Evolutionary conservation across 2,329 filamentous ascomycete genomes (phyloP), one percentile per base, ranked within the genome.

Genomic region (Aspergillus fijiensis): DNA sequence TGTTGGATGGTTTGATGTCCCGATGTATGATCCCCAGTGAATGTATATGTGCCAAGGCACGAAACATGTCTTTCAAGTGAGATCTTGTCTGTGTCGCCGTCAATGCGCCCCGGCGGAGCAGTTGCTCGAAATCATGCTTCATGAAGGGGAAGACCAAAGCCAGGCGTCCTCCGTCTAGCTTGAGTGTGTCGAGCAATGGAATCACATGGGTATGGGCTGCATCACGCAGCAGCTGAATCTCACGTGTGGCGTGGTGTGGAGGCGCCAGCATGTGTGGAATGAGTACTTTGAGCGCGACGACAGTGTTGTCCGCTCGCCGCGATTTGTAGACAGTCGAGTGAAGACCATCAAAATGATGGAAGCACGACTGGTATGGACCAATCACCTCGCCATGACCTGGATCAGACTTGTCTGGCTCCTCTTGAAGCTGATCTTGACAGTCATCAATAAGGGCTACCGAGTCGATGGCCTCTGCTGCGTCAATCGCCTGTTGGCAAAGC

Each of bases 1-100:
- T 84, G 56, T 96, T 96, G 0, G 92, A 92, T 0, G 95, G 95
- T 71, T 99, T 99, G 72, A 99, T 80, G 71, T 99, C 95, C 59
- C 95, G 88, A 74, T 99, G 95, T 57, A 99, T 89, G 60, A 99
- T 92, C 7, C 87, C 89, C 25, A 86, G 78, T 7, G 74, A 67
- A 72, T 99, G 95, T 2, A 97, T 80, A 67, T 90, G 83, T 2
- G 78, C 78, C 2, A 99, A 82, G 6, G 86, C 93, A 3, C 77
- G 74, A 70, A 97, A 89, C 6, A 95, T 71, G 66, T 93, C 87
- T 11, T 77, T 76, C 82, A 95, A 74, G 81, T 85, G 79, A 12
- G 75, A 71, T 53, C 74, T 76, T 7, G 72, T 74, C 57, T 84
- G 79, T 7, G 63, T 50, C 51, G 75, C 69, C 39, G 71, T 72